Evolutionary conservation across 1,139 yeast genomes (phyloP).

Genomic region (Geotrichum carabidarum): DNA sequence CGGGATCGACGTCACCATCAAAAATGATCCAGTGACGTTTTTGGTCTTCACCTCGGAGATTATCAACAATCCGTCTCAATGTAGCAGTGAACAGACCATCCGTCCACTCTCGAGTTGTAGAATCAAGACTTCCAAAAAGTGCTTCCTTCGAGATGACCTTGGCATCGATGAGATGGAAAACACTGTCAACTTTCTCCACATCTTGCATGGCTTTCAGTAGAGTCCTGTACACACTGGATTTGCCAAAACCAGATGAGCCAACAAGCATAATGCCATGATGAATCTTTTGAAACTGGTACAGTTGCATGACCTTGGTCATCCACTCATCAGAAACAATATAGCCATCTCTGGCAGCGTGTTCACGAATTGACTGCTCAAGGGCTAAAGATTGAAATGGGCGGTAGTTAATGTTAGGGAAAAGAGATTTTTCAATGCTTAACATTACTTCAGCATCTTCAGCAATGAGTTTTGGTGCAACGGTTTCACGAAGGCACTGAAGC

Average conservation of each 20-base stretch:
- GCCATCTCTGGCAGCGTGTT: conserved; percentile 31
- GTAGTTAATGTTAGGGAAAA: conserved; percentile 33
- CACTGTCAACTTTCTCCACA: conserved; percentile 40
- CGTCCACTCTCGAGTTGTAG: conserved; percentile 82
- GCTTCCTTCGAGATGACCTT: conserved; percentile 64
- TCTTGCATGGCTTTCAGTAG: conserved; percentile 46
- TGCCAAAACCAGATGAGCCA: conserved; percentile 76
- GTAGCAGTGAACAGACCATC: conserved; percentile 80
- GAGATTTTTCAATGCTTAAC: conserved; percentile 31
- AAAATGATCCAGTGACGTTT: conserved; percentile 73
- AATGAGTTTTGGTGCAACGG: conserved; percentile 62
- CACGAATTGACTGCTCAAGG: conserved; percentile 22
- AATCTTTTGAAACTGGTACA: conserved; percentile 56
- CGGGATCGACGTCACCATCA: conserved; percentile 93
- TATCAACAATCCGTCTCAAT: conserved; percentile 55
- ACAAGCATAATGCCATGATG: conserved; percentile 81
- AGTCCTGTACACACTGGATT: conserved; percentile 52
- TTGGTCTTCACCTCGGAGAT: conserved; percentile 53
- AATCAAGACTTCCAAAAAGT: conserved; percentile 67
- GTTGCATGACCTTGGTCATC: conserved; percentile 56
- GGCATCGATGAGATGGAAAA: conserved; percentile 57
- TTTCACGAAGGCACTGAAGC: conserved; percentile 51
- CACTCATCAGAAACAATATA: conserved; percentile 41
- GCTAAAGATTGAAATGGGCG: conserved; percentile 25
- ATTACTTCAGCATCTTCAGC: conserved; percentile 47